Evolutionary conservation across 306 rosid species (phyloP), one percentile per base, ranked within the genome.

Genomic region (Datisca glomerata): DNA sequence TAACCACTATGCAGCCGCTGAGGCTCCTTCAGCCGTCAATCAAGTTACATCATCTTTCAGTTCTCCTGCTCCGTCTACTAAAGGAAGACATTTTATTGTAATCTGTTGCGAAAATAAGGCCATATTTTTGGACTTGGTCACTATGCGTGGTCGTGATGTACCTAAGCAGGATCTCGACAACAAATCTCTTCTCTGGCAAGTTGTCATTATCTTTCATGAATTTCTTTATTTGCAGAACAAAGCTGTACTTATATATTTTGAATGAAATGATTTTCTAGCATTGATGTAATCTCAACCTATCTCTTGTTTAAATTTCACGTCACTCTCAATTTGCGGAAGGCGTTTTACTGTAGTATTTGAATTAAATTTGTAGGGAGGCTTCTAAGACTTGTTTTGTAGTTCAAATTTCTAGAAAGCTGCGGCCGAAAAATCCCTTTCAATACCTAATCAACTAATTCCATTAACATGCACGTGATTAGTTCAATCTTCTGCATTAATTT

Each of bases 71-170:
- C 81, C 98, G 42, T 64, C 95, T 43, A 80, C 98, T 22, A 89
- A 68, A 64, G 98, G 98, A 69, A 80, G 98, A 33, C 95, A 89
- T 75, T 89, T 89, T 80, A 86, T 89, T 56, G 98, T 89, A 55
- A 75, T 89, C 50, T 89, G 98, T 57, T 89, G 98, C 62, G 85
- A 77, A 67, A 77, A 89, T 55, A 89, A 89, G 68, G 95, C 98
- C 63, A 84, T 89, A 56, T 89, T 89, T 72, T 59, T 89, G 87
- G 98, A 89, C 67, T 66, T 84, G 70, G 98, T 89, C 64, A 89
- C 98, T 0, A 89, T 89, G 98, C 84, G 93, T 29, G 81, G 98
- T 55, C 98, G 93, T 49, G 98, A 89, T 70, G 95, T 80, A 34
- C 91, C 94, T 17, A 89, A 89, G 78, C 91, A 80, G 49, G 98